Evolutionary conservation across 495 filamentous ascomycete genomes (phyloP).

Genomic region (Staphylotrichum tortipilum): DNA sequence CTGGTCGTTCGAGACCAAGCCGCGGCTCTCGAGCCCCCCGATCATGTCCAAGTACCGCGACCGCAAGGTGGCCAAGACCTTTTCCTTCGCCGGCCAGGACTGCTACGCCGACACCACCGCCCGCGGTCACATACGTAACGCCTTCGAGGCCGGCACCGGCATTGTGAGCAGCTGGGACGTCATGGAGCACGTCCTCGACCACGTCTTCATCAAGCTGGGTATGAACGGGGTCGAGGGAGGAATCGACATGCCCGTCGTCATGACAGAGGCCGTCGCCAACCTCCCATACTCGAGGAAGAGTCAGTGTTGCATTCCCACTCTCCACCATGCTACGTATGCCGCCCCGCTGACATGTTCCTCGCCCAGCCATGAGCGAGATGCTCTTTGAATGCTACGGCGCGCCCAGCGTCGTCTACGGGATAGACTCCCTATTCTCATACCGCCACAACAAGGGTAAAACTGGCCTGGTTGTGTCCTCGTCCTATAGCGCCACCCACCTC

Average conservation of each 20-base stretch:
- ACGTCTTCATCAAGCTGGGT: constrained; percentile 85
- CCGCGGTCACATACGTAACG: constrained; percentile 76
- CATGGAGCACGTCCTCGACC: constrained; percentile 87
- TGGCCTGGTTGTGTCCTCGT: constrained; percentile 83
- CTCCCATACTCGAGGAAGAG: constrained; percentile 76
- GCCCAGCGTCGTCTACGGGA: constrained; percentile 81
- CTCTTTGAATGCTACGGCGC: constrained; percentile 90
- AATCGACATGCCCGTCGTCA: constrained; percentile 79
- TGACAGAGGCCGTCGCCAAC: constrained; percentile 94
- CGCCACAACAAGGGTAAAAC: constrained; percentile 81
- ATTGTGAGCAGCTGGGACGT: constrained; percentile 96
- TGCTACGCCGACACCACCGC: constrained; percentile 91
- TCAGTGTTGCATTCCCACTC: constrained; percentile 33
- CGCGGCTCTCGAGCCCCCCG: constrained; percentile 71
- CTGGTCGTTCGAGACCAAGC: constrained; percentile 81
- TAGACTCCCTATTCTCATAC: constrained; percentile 94
- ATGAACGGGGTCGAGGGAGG: constrained; percentile 64
- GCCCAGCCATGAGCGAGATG: constrained; percentile 95
- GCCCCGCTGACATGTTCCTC: constrained; percentile 1
- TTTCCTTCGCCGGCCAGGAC: constrained; percentile 83
- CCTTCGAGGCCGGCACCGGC: constrained; percentile 82
- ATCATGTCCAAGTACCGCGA: constrained; percentile 92
- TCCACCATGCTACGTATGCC: background rate
- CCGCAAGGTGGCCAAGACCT: constrained; percentile 79
- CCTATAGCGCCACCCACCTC: constrained; percentile 88